Conservation (phyloP, 1,284 basidiomycete genomes). For the Papiliotrema fonsecae region DNA sequence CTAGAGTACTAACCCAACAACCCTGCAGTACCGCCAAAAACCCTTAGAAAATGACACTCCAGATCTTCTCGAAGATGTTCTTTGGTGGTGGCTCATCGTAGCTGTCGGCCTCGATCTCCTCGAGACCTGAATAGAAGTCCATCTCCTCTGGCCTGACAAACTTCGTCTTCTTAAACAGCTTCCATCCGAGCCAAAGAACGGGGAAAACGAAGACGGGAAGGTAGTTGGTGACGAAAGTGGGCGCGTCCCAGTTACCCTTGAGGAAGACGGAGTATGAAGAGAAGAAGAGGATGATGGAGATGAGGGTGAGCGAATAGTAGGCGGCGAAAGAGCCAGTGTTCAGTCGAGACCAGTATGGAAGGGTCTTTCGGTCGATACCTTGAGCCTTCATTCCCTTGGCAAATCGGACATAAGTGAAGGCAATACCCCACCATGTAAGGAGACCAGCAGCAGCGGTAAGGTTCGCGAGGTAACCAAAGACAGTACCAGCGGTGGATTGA, state of each 20-base stretch:
- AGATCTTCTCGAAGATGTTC: constrained; percentile 22
- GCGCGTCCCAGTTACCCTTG: constrained; percentile 53
- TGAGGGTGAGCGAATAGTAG: constrained; percentile 35
- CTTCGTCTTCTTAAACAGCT: constrained; percentile 56
- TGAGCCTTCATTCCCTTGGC: constrained; percentile 60
- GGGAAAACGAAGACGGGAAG: constrained; percentile 52
- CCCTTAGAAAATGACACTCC: constrained; percentile 25
- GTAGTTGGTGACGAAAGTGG: constrained; percentile 47
- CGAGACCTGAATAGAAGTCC: constrained; percentile 23
- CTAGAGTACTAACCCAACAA: too few species aligned
- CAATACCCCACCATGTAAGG: constrained; percentile 64
- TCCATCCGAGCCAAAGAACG: constrained; percentile 57
- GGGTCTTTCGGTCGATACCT: constrained; percentile 55
- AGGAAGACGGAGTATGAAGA: constrained; percentile 56
- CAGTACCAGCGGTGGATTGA: constrained; percentile 29
- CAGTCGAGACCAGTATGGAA: constrained; percentile 53
- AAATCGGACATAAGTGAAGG: constrained; percentile 69
- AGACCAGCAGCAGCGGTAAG: constrained; percentile 65
- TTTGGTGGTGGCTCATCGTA: constrained; percentile 26
- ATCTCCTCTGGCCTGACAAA: constrained; percentile 52
- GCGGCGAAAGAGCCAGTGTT: constrained; percentile 21
- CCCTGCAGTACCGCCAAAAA: neutral
- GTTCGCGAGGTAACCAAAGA: constrained; percentile 60
- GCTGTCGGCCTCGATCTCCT: constrained; percentile 35
- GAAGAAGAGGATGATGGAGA: constrained; percentile 22